phyloP scores from a whole-genome alignment of 2,329 filamentous ascomycete genomes.

The Alternaria triticimaculans region DNA sequence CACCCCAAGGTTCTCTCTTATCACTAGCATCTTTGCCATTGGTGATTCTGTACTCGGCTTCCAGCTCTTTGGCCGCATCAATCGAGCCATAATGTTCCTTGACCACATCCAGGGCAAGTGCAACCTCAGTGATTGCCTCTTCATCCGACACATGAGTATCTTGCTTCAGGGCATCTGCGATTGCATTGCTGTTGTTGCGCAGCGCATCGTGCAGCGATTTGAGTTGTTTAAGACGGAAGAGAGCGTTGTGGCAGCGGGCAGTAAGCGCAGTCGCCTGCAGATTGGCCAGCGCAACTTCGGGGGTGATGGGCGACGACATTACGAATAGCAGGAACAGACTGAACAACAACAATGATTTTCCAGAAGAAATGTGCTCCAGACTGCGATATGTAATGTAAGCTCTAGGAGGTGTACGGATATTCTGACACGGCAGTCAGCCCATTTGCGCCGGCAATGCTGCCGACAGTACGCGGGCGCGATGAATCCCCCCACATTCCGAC shows the following conservation, averaged over 20 bases:
- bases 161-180: conserved; percentile 51
- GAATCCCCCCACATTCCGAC: conserved; percentile 28
- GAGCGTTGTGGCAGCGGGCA: conserved; percentile 54
- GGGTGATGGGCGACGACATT: conserved; percentile 25
- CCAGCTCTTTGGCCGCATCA: conserved; percentile 47
- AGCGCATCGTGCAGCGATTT: conserved; percentile 52
- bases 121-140: conserved; percentile 54
- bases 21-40: conserved; percentile 49
- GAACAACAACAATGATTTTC: not conserved
- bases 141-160: conserved; percentile 46
- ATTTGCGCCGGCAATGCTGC: conserved; percentile 1
- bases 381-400: conserved; percentile 13
- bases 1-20: conserved; percentile 47
- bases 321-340: not conserved
- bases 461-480: not conserved
- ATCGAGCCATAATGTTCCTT: conserved; percentile 51
- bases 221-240: conserved; percentile 56
- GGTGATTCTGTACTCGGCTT: conserved; percentile 53
- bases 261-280: conserved; percentile 54
- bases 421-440: not conserved
- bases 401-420: not conserved
- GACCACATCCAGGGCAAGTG: conserved; percentile 50
- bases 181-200: conserved; percentile 41
- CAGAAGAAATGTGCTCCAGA: not conserved
- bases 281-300: conserved; percentile 31